phyloP scores from a whole-genome alignment of 2,329 filamentous ascomycete genomes.

The Lachnellula subtilissima region DNA sequence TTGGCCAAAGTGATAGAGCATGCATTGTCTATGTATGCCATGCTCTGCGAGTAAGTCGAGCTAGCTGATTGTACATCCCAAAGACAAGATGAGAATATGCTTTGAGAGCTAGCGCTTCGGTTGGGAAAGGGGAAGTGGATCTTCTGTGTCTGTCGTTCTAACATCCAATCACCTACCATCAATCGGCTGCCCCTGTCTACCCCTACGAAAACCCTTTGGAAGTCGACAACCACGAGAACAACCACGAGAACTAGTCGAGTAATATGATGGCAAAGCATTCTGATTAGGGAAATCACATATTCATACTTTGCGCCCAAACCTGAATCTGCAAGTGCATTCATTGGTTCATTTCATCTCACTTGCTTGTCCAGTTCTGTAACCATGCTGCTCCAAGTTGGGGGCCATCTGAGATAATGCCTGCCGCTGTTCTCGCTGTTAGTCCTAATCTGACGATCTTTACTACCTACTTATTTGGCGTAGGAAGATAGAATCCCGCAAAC shows the following conservation, averaged over 20 bases:
- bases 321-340: too few relatives aligned
- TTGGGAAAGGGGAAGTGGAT: neutral
- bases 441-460: too few relatives aligned
- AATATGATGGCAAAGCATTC: too few relatives aligned
- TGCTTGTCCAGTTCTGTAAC: too few relatives aligned
- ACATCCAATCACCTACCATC: neutral
- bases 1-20: neutral
- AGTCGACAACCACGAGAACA: neutral
- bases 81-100: neutral
- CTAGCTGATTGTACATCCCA: neutral
- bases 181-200: neutral
- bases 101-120: neutral
- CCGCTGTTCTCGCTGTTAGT: too few relatives aligned
- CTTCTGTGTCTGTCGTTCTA: neutral
- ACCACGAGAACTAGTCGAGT: too few relatives aligned
- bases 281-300: too few relatives aligned
- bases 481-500: too few relatives aligned
- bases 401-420: too few relatives aligned
- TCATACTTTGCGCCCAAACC: too few relatives aligned
- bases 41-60: neutral
- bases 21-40: neutral
- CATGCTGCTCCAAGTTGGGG: too few relatives aligned
- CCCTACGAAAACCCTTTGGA: neutral
- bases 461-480: too few relatives aligned
- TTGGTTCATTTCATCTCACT: neutral